Evolutionary conservation across 768 basidiomycete species (phyloP).

Genomic region (Rhodotorula graminis): DNA sequence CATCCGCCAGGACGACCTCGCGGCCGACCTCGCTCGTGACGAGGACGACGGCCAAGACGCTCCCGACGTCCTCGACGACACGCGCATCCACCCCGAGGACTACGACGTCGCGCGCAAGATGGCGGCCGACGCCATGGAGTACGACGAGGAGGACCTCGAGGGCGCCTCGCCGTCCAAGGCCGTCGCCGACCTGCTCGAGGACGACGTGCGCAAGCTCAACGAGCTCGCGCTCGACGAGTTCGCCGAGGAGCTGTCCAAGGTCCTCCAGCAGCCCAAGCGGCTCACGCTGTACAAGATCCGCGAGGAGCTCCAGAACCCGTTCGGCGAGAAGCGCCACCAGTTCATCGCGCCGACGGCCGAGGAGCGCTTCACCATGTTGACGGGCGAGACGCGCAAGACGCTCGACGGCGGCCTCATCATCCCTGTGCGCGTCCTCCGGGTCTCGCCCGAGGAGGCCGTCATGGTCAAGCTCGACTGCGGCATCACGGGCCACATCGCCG

Average conservation of each 20-base stretch:
- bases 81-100: slow-evolving; percentile 94
- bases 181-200: slow-evolving; percentile 77
- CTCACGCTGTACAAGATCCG: slow-evolving; percentile 84
- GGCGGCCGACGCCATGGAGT: slow-evolving; percentile 92
- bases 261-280: slow-evolving; percentile 77
- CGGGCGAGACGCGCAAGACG: slow-evolving; percentile 78
- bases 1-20: slow-evolving; percentile 63
- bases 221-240: slow-evolving; percentile 95
- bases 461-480: slow-evolving; percentile 83
- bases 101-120: slow-evolving; percentile 97
- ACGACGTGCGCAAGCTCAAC: slow-evolving; percentile 72
- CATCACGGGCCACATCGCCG: slow-evolving; percentile 71
- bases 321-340: slow-evolving; percentile 63
- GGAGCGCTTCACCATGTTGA: slow-evolving; percentile 91
- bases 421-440: slow-evolving; percentile 51
- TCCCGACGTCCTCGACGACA: slow-evolving; percentile 86
- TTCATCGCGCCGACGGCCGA: slow-evolving; percentile 65
- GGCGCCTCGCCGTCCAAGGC: slow-evolving; percentile 87
- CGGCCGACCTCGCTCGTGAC: slow-evolving; percentile 49
- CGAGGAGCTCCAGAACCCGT: slow-evolving; percentile 74
- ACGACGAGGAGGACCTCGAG: slow-evolving; percentile 94
- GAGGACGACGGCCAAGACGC: slow-evolving; percentile 63
- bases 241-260: slow-evolving; percentile 80
- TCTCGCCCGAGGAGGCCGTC: slow-evolving; percentile 38
- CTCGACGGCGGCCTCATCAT: slow-evolving; percentile 75